Base-by-base conservation (phyloP, 2,329 filamentous ascomycete genomes). In the Knoxdaviesia capensis region DNA sequence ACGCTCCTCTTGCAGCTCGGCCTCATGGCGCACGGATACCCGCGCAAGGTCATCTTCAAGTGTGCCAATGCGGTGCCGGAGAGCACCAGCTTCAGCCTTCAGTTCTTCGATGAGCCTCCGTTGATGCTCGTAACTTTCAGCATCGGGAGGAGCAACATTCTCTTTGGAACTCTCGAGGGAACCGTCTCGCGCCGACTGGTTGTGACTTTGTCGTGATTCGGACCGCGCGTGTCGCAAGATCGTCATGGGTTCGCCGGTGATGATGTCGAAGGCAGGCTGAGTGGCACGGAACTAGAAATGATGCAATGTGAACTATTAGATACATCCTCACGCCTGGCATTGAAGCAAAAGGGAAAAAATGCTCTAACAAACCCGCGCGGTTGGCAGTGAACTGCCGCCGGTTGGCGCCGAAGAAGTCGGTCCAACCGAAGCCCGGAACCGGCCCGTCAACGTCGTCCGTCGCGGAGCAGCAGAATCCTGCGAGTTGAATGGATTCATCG, bases 11-110 rank as follows among this genome's bases (percentile, higher is more conserved):
- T 88, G 76, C 28, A 94, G 59, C 52, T 94, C 88, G 51, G 83
- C 81, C 48, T 85, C 80, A 50, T 90, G 81, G 47, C 84, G 77
- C 10, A 94, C 66, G 7, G 75, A 69, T 39, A 77, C 66, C 51
- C 94, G 71, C 44, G 93, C 85, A 50, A 82, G 79, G 53, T 96
- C 88, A 50, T 94, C 84, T 52, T 88, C 87, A 42, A 83, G 64
- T 11, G 82, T 88, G 52, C 86, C 82, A 49, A 94, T 69, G 45
- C 88, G 84, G 61, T 94, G 98, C 47, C 78, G 79, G 41, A 94
- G 64, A 0, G 85, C 83, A 47, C 87, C 90, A 36, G 96, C 66
- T 58, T 94, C 85, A 2, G 88, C 84, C 53, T 88, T 87, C 30
- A 96, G 68, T 48, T 87, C 80, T 53, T 96, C 87, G 45, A 69